phyloP scores from a whole-genome alignment of 805 yeast genomes.

The Kazachstania viticola region DNA sequence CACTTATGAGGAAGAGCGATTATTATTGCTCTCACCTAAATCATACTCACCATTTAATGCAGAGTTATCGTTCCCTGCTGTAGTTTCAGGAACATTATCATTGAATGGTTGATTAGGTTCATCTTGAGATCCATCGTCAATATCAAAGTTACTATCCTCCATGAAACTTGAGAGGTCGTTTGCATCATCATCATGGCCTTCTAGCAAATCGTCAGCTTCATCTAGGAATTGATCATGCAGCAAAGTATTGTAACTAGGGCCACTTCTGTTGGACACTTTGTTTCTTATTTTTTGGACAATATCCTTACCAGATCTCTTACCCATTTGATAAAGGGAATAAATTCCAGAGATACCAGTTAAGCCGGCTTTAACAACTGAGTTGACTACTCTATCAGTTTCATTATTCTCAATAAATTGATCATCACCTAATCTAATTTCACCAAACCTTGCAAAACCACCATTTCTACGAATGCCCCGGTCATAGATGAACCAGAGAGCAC shows the following conservation, averaged over 20 bases:
- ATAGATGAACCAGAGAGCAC: slow-evolving; percentile 60
- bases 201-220: slow-evolving; percentile 27
- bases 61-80: not conserved
- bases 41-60: not conserved
- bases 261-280: slow-evolving; percentile 20
- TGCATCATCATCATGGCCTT: slow-evolving; percentile 38
- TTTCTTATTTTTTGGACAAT: slow-evolving; percentile 11
- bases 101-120: not conserved
- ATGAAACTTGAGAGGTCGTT: slow-evolving; percentile 35
- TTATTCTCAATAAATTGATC: slow-evolving; percentile 52
- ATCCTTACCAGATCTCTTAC: slow-evolving; percentile 8
- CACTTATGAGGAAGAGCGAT: no score
- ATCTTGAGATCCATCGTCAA: slow-evolving; percentile 20
- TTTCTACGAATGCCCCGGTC: slow-evolving; percentile 71
- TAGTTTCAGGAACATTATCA: slow-evolving; percentile 2
- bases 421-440: slow-evolving; percentile 76
- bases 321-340: slow-evolving; percentile 13
- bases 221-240: slow-evolving; percentile 26
- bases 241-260: slow-evolving; percentile 25
- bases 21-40: no score
- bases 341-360: slow-evolving; percentile 35
- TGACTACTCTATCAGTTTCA: slow-evolving; percentile 45
- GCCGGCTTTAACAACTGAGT: slow-evolving; percentile 47
- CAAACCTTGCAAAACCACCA: slow-evolving; percentile 67
- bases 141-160: slow-evolving; percentile 27